phyloP scores from a whole-genome alignment of 495 filamentous ascomycete species.

The Eremomyces bilateralis region DNA sequence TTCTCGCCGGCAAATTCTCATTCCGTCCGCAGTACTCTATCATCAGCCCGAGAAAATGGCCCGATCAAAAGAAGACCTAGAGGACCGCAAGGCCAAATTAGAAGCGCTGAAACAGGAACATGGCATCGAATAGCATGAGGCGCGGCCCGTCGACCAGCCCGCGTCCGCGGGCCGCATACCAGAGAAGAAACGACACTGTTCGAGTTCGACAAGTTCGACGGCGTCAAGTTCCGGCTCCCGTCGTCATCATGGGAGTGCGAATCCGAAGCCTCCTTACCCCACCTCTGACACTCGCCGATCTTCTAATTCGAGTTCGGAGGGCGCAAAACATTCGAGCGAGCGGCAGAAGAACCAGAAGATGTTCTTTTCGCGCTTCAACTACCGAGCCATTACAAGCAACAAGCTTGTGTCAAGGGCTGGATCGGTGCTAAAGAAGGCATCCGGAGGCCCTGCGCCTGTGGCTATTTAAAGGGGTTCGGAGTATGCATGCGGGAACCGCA shows the following conservation, averaged over 20 bases:
- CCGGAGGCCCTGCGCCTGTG: too few relatives aligned
- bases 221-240: background rate
- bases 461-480: too few relatives aligned
- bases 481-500: too few relatives aligned
- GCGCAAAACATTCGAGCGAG: too few relatives aligned
- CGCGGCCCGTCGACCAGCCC: constrained; percentile 11
- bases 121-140: constrained; percentile 73
- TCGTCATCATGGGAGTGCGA: background rate
- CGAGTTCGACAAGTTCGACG: background rate
- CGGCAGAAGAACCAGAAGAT: too few relatives aligned
- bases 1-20: constrained; percentile 4
- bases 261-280: background rate
- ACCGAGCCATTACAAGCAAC: too few relatives aligned
- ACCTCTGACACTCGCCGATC: background rate
- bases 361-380: too few relatives aligned
- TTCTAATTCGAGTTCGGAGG: too few relatives aligned
- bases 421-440: too few relatives aligned
- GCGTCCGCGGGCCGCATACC: too few relatives aligned
- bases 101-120: constrained; percentile 95
- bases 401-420: too few relatives aligned
- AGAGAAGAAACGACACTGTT: too few relatives aligned
- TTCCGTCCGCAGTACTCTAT: constrained; percentile 50
- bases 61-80: constrained; percentile 80
- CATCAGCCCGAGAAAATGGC: constrained; percentile 97
- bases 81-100: constrained; percentile 86